Conservation (phyloP, 306 rosid genomes). For the Lathyrus oleraceus region DNA sequence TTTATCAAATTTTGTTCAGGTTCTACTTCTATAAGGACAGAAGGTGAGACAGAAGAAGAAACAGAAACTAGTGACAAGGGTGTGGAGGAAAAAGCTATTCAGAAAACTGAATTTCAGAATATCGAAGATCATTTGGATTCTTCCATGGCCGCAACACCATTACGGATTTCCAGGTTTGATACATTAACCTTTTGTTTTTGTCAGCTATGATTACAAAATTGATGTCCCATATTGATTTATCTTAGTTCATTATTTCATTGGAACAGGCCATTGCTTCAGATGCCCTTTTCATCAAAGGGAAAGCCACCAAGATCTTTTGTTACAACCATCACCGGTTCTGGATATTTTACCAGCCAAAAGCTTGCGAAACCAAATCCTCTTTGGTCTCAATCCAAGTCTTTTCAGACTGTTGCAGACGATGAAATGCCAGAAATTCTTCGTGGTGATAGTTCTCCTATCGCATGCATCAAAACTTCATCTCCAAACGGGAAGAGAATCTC, state of each 20-base stretch:
- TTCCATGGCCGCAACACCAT: constrained; percentile 59
- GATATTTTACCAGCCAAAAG: constrained; percentile 53
- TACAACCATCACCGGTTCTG: constrained; percentile 56
- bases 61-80: constrained; percentile 52
- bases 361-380: constrained; percentile 55
- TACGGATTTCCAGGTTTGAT: constrained; percentile 61
- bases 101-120: constrained; percentile 52
- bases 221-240: neutral
- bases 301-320: constrained; percentile 67
- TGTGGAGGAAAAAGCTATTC: constrained; percentile 47
- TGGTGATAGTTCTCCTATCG: constrained; percentile 53
- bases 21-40: constrained; percentile 46
- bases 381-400: constrained; percentile 48
- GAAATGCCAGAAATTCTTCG: constrained; percentile 64
- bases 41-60: constrained; percentile 67
- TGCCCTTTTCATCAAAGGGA: constrained; percentile 68
- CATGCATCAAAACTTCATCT: constrained; percentile 65
- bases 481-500: constrained; percentile 86
- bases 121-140: constrained; percentile 60
- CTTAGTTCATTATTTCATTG: constrained; percentile 16
- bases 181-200: constrained; percentile 29
- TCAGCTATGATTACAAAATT: constrained; percentile 6
- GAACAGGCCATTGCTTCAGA: constrained; percentile 53
- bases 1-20: constrained; percentile 47
- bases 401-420: constrained; percentile 47